Evolutionary conservation across 805 yeast species (phyloP).

Genomic region (Candida silvatica): DNA sequence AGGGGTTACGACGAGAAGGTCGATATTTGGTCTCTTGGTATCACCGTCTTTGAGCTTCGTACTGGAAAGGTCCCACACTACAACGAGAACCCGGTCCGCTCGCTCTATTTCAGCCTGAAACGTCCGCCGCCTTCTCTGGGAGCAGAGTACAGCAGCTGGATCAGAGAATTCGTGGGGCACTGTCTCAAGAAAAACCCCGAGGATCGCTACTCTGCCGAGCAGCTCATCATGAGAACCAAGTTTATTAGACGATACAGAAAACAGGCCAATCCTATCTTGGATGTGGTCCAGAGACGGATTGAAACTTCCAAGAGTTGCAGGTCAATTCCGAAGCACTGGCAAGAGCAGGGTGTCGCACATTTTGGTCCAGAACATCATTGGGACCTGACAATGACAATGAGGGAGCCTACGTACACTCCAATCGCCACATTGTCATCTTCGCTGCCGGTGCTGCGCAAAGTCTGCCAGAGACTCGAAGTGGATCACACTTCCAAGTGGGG

Average conservation of each 20-base stretch:
- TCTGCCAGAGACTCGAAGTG: no score
- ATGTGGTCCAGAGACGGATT: conserved; percentile 27
- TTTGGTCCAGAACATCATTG: conserved; percentile 20
- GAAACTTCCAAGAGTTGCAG: conserved; percentile 25
- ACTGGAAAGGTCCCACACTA: conserved; percentile 78
- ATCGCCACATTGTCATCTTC: no score
- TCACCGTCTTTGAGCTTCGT: conserved; percentile 78
- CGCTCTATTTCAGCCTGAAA: no score
- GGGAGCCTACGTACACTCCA: no score
- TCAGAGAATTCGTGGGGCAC: conserved; percentile 47
- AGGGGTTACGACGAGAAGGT: conserved; percentile 84
- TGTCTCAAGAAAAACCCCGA: conserved; percentile 65
- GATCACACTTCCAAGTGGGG: no score
- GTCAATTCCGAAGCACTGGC: conserved; percentile 29
- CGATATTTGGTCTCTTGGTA: conserved; percentile 95
- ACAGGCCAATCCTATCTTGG: conserved; percentile 16
- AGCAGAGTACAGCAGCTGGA: conserved; percentile 30
- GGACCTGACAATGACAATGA: conserved; percentile 13
- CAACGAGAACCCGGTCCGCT: conserved; percentile 65
- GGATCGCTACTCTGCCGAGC: conserved; percentile 52
- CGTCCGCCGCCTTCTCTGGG: no score
- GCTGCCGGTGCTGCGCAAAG: no score
- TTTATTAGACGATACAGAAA: conserved; percentile 35
- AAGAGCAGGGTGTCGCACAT: conserved; percentile 16
- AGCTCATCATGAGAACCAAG: conserved; percentile 43